Percentiles rank a stretch among this genome's conserved stretches.
Evolutionary conservation across 495 filamentous ascomycete genomes (phyloP).

Genomic region (Podospora pseudocomata): DNA sequence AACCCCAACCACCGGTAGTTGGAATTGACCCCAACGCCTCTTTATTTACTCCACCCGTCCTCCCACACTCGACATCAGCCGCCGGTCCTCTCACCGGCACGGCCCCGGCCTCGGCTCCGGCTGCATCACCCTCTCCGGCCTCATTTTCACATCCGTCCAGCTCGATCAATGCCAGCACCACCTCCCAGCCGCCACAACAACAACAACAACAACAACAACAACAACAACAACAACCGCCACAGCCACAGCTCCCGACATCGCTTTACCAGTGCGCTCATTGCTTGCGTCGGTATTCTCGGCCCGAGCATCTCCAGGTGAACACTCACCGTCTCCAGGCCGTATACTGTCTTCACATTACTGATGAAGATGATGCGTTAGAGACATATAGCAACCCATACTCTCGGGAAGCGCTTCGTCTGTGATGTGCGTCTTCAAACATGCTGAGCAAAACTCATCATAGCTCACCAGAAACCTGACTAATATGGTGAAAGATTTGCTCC

Average conservation of each 20-base stretch:
- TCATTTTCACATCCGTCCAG: background rate
- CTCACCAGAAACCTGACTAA: background rate
- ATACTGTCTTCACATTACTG: constrained; percentile 1
- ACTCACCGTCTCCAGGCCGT: background rate
- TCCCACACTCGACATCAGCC: background rate
- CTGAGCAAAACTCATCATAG: constrained; percentile 1
- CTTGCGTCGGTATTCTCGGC: constrained; percentile 50
- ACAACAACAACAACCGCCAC: background rate
- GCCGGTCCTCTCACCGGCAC: background rate
- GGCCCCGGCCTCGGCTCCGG: constrained; percentile 2
- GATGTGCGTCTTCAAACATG: constrained; percentile 26
- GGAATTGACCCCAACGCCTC: background rate
- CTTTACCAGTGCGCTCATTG: constrained; percentile 56
- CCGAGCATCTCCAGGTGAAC: constrained; percentile 49
- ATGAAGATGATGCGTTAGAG: constrained; percentile 28
- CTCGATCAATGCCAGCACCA: background rate
- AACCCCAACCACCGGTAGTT: background rate
- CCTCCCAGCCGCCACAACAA: background rate
- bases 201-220: background rate
- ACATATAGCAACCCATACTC: constrained; percentile 56
- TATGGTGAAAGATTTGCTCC: constrained; percentile 40
- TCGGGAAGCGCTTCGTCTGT: constrained; percentile 52
- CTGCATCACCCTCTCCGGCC: background rate
- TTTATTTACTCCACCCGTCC: background rate
- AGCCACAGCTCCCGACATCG: constrained; percentile 24